phyloP scores from a whole-genome alignment of 2,329 filamentous ascomycete genomes.

The Ophiosphaerella narmari region DNA sequence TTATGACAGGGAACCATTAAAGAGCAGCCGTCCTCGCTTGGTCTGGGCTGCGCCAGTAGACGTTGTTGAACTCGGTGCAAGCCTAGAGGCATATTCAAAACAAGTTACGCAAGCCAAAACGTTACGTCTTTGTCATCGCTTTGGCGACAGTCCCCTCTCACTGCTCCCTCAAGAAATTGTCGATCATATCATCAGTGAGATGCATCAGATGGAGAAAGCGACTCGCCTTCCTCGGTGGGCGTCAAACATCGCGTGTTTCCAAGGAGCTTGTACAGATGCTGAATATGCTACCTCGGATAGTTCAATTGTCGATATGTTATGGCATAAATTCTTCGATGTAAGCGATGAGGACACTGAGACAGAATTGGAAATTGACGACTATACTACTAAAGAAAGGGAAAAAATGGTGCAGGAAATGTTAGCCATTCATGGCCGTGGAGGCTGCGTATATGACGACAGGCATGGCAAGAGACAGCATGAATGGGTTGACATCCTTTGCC shows the following conservation, averaged over 20 bases:
- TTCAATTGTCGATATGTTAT: too few relatives aligned
- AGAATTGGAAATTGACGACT: background rate
- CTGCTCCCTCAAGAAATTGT: conserved; percentile 11
- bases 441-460: too few relatives aligned
- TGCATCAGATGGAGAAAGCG: background rate
- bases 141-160: conserved; percentile 1
- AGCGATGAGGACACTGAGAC: too few relatives aligned
- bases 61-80: conserved; percentile 8
- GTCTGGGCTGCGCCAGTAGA: conserved; percentile 7
- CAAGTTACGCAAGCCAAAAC: background rate
- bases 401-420: background rate
- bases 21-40: background rate
- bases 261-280: background rate
- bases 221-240: background rate
- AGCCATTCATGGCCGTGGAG: too few relatives aligned
- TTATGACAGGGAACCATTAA: background rate
- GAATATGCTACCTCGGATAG: too few relatives aligned
- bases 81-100: conserved; percentile 5
- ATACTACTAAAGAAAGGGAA: background rate
- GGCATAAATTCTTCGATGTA: too few relatives aligned
- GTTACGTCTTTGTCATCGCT: conserved; percentile 12
- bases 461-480: too few relatives aligned
- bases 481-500: too few relatives aligned
- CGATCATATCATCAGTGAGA: conserved; percentile 6
- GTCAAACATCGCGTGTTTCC: background rate